Evolutionary conservation across 805 yeast species (phyloP), one percentile per base, ranked within the genome.

Genomic region (Ogataea ganodermae): DNA sequence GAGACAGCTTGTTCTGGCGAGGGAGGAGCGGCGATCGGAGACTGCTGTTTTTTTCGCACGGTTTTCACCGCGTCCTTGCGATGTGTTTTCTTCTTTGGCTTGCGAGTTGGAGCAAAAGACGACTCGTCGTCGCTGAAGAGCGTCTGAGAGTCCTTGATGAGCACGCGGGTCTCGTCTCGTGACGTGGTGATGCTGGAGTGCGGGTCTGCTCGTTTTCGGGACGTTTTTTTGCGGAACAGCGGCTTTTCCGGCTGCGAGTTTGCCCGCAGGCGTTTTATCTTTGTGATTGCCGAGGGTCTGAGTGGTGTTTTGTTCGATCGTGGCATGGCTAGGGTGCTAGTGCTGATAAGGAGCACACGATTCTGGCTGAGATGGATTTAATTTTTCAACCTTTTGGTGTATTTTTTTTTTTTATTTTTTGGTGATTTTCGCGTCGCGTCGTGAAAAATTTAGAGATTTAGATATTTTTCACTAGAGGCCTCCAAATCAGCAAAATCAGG

Each of bases 41-140:
- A 30, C 14, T 14, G 13, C 31, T 4, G 6, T 28, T 10, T 28
- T 28, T 22, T 22, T 6, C 24, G 31, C 31, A 28, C 16, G 31
- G 31, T 4, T 30, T 30, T 30, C 33, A n/a, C n/a, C n/a, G n/a
- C n/a, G n/a, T n/a, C n/a, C n/a, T n/a, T n/a, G n/a, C n/a, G n/a
- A n/a, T n/a, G n/a, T n/a, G n/a, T n/a, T n/a, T n/a, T 12, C 8
- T 30, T 8, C 33, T n/a, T 30, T 13, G 17, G 4, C 8, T n/a
- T 14, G 18, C 9, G 33, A 10, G 30, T 4, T 9, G 33, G 6
- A 6, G 33, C 9, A 18, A 30, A 13, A 14, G 55, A 30, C n/a
- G 42, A 46, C 28, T 56, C 59, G n/a, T 53, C 60, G 30, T 56
- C 60, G 30, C 56, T 51, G 33, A 56, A 56, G 7, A 56, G 33